Base-by-base conservation (phyloP, 148 eudicot genomes). In the Fallopia convolvulus region DNA sequence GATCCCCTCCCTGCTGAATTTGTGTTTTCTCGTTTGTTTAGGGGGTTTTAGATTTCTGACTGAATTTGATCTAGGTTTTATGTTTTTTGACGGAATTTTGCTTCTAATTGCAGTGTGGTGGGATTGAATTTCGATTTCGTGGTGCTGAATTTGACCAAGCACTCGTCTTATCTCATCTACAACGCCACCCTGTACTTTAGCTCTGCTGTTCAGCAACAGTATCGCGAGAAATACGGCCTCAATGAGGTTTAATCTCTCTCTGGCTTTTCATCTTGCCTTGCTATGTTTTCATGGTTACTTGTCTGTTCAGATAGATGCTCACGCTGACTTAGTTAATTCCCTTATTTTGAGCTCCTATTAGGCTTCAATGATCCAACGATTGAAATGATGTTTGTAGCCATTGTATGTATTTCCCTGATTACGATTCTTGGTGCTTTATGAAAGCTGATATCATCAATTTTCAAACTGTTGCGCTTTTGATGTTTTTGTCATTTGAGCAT, bases 91-190 rank as follows among this genome's bases (percentile, higher is more conserved):
- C 40, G 33, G 26, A 17, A 33, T 65, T 65, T 65, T 65, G 14
- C 70, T 32, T 65, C 18, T 65, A 20, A 9, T 26, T 78, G 83
- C 84, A 91, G 96, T 78, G 96, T 91, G 76, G 87, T 89, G 41
- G 96, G 96, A 18, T 76, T 91, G 85, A 91, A 88, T 82, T 91
- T 91, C 63, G 93, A 91, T 80, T 91, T 89, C 73, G 89, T 86
- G 81, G 58, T 89, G 71, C 76, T 91, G 81, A 91, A 91, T 81
- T 82, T 91, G 84, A 91, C 90, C 15, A 91, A 91, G 82, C 96
- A 91, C 78, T 78, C 90, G 23, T 89, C 91, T 1, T 91, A 91
- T 84, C 85, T 91, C 40, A 79, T 88, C 47, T 89, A 91, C 90
- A 91, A 91, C 50, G 90, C 90, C 10, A 75, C 88, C 36, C 80